Evolutionary conservation across 1,139 yeast species (phyloP).

Genomic region (Magnusiomyces sp.): DNA sequence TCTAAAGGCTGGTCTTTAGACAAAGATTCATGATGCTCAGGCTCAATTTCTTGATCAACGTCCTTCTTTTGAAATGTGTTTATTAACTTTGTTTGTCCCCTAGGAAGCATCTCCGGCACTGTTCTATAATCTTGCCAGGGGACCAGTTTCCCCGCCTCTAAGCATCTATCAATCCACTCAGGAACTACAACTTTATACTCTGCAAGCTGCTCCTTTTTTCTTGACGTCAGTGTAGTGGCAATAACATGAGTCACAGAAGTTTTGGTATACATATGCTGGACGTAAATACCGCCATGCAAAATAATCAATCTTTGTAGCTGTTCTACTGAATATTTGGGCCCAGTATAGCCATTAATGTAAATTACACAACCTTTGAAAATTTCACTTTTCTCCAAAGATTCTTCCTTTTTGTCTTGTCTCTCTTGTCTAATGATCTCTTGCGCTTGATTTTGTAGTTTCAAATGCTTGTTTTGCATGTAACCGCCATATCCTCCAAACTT

Average conservation of each 20-base stretch:
- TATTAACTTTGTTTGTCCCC: constrained; percentile 6
- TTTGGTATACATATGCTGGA: constrained; percentile 43
- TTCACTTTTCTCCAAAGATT: constrained; percentile 11
- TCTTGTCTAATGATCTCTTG: constrained; percentile 32
- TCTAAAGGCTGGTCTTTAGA: too few species aligned
- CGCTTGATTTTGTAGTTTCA: constrained; percentile 61
- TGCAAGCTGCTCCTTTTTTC: constrained; percentile 56
- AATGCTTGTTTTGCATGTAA: constrained; percentile 59
- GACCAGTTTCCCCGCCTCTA: constrained; percentile 39
- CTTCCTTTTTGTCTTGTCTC: not conserved
- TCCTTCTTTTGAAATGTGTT: too few species aligned
- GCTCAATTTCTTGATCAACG: too few species aligned
- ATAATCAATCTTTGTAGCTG: constrained; percentile 66
- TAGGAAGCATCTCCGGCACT: constrained; percentile 28
- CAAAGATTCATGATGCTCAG: too few species aligned
- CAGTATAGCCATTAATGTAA: constrained; percentile 79
- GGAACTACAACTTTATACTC: constrained; percentile 74
- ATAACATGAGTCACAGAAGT: constrained; percentile 75
- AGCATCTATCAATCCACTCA: constrained; percentile 67
- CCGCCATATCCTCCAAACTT: constrained; percentile 62
- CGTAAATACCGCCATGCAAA: constrained; percentile 56
- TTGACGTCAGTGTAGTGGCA: constrained; percentile 70
- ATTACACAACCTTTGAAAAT: constrained; percentile 58
- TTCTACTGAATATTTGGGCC: constrained; percentile 51
- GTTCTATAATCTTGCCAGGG: constrained; percentile 67